Evolutionary conservation across 805 yeast genomes (phyloP).

Genomic region (Yarrowia yakushimensis): DNA sequence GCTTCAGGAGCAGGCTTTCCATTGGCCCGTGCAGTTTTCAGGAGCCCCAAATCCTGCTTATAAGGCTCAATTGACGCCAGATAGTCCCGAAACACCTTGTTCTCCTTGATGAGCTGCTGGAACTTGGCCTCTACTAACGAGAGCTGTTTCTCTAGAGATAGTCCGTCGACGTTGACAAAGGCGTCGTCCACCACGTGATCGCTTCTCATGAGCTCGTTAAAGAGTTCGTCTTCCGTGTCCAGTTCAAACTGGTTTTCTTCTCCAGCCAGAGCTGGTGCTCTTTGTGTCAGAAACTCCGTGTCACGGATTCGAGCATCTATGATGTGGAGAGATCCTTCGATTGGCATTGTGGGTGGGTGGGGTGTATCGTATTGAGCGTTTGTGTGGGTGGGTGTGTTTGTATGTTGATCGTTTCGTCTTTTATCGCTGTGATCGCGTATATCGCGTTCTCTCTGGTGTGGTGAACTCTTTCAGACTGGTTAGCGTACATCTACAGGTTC

Average conservation of each 20-base stretch:
- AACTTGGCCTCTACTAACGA: constrained; percentile 5
- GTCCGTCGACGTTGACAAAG: background rate
- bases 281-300: constrained; percentile 10
- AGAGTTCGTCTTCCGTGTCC: constrained; percentile 17
- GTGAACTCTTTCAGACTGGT: background rate
- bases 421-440: too few relatives aligned
- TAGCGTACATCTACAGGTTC: too few relatives aligned
- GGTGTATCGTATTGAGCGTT: too few relatives aligned
- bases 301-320: background rate
- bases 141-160: constrained; percentile 9
- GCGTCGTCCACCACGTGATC: constrained; percentile 12
- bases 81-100: constrained; percentile 14
- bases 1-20: background rate
- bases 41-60: background rate
- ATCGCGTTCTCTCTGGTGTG: too few relatives aligned
- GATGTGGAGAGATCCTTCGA: background rate
- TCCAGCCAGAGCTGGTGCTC: background rate
- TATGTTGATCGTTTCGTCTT: too few relatives aligned
- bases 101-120: constrained; percentile 9
- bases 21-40: background rate
- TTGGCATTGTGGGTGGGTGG: background rate
- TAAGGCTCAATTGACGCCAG: constrained; percentile 13
- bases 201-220: constrained; percentile 14
- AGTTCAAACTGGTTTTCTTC: background rate
- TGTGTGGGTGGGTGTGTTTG: too few relatives aligned